Base-by-base conservation (phyloP, 2,329 filamentous ascomycete genomes). In the Apiospora saccharicola region DNA sequence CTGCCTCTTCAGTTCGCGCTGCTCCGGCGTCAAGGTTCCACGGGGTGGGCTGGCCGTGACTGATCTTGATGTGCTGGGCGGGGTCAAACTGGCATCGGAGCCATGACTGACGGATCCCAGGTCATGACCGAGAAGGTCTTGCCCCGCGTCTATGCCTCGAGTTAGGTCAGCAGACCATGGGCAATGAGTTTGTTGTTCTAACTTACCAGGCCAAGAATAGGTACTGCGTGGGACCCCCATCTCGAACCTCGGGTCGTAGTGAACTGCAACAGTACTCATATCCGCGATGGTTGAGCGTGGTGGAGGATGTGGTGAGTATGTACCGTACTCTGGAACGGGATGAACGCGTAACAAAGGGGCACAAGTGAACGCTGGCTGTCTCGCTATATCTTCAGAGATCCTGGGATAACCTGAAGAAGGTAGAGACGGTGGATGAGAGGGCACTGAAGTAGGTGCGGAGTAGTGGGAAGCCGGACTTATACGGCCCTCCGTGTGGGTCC, bases 1-100 rank as follows among this genome's bases (percentile, higher is more conserved):
- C 76, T 91, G 89, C 72, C 89, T 85, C 82, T 90, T 91, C 57
- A 91, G 79, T 77, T 90, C 89, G 74, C 90, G 86, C 79, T 91
- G 89, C 78, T 91, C 89, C 8, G 88, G 83, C 7, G 88, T 89
- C 77, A 91, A 84, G 49, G 82, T 83, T 67, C 82, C 81, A 74
- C 86, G 85, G 7, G 89, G 88, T 37, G 90, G 89, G 80, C 90
- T 92, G 30, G 86, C 86, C 51, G 89, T 90, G 68, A 86, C 81
- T 30, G 88, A 90, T 80, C 86, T 83, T 37, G 87, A 85, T 49
- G 81, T 82, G 72, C 81, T 84, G 34, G 86, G 85, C 47, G 88
- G 86, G 30, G 87, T 87, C 68, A 88, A 80, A 80, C 86, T 89
- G 73, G 83, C 81, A 72, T 89, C 88, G 34, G 88, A 86, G 68